These are phyloP conservation scores for Fraxinus sp. DNA, from an alignment of 305 asterid genomes.

Conservation along the genomic window DNA sequence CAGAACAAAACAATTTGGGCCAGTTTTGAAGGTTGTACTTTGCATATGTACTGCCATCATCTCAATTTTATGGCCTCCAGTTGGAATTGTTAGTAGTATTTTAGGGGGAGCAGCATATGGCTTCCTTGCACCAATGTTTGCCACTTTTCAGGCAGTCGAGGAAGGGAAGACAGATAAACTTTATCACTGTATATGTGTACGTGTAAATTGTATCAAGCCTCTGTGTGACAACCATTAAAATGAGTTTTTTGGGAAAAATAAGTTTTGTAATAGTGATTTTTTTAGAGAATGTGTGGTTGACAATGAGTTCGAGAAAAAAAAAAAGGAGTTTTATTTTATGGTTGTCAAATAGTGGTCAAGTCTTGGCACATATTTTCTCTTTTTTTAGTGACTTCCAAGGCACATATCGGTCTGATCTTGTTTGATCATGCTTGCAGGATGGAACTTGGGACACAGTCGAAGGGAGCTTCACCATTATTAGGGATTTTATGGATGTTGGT, in stretches of 20 bases:
- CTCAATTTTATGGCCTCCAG: constrained; percentile 57
- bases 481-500: constrained; percentile 74
- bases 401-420: background rate
- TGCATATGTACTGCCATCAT: constrained; percentile 44
- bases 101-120: constrained; percentile 78
- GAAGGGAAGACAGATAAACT: constrained; percentile 62
- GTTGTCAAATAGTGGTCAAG: background rate
- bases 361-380: background rate
- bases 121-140: constrained; percentile 73
- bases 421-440: constrained; percentile 55
- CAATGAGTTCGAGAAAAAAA: background rate
- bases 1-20: constrained; percentile 82
- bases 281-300: too few species aligned
- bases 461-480: constrained; percentile 64
- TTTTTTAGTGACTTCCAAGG: constrained; percentile 1
- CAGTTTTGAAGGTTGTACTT: constrained; percentile 61
- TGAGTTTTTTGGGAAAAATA: background rate
- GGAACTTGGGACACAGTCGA: constrained; percentile 72
- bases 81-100: constrained; percentile 53
- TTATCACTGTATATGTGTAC: constrained; percentile 70
- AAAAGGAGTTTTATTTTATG: background rate
- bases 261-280: too few species aligned
- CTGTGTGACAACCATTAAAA: background rate
- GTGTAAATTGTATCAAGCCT: constrained; percentile 15
- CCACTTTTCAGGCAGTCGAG: constrained; percentile 80